A percentile compares a stretch with the other conserved stretches of the same genome.
Evolutionary conservation across 805 yeast species (phyloP).

Genomic region (Starmerella tilneyi): DNA sequence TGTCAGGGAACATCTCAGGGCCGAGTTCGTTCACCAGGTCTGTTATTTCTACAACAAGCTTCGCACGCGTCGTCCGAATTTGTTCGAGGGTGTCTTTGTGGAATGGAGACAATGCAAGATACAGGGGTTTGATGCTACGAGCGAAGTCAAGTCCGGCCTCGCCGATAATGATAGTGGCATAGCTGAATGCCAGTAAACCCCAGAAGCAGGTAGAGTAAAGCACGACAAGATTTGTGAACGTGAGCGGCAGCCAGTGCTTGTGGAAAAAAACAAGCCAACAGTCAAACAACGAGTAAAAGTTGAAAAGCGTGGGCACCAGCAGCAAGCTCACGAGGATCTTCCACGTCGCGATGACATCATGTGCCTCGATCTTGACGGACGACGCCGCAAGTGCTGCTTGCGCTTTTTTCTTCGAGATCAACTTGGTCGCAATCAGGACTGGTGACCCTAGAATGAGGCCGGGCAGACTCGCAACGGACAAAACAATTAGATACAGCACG

Average conservation of each 20-base stretch:
- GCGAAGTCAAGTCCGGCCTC: conserved; percentile 86
- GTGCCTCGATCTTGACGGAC: conserved; percentile 80
- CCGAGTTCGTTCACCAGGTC: conserved; percentile 71
- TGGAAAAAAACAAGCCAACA: conserved; percentile 33
- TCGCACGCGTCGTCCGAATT: conserved; percentile 51
- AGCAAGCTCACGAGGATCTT: conserved; percentile 83
- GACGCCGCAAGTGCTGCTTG: conserved; percentile 72
- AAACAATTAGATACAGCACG: conserved; percentile 38
- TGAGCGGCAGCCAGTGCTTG: conserved; percentile 21
- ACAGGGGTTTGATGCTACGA: conserved; percentile 73
- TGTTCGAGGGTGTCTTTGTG: conserved; percentile 36
- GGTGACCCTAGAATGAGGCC: conserved; percentile 86
- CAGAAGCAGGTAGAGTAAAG: conserved; percentile 17
- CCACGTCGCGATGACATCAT: conserved; percentile 96
- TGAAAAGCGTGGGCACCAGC: conserved; percentile 76
- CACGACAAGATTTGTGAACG: conserved; percentile 18
- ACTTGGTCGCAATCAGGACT: conserved; percentile 67
- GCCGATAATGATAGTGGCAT: conserved; percentile 83
- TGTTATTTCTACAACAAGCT: conserved; percentile 63
- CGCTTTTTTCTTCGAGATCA: conserved; percentile 63
- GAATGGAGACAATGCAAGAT: conserved; percentile 36
- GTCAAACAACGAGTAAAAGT: conserved; percentile 53
- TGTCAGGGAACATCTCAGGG: conserved; percentile 78
- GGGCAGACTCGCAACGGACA: conserved; percentile 55
- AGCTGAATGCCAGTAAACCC: conserved; percentile 42